Evolutionary conservation across 2,329 filamentous ascomycete species (phyloP), one percentile per base, ranked within the genome.

Genomic region (Blastomyces gilchristii): DNA sequence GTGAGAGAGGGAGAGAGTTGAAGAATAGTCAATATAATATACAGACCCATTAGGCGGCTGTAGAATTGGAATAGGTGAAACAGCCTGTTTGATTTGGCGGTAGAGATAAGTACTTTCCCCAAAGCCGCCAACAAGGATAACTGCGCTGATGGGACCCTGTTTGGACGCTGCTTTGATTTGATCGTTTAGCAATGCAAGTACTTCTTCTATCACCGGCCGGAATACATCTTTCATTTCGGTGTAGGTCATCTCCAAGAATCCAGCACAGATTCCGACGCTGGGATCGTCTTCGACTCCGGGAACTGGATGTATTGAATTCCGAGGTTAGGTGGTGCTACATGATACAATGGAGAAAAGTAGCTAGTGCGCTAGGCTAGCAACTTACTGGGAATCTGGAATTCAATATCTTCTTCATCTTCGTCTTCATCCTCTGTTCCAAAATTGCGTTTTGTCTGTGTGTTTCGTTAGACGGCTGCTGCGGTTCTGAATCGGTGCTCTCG

Each of bases 371-470:
- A 37, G 16, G n/a, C 18, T 11, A 31, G 3, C 7, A 34, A 16
- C 43, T 59, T 59, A 59, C 58, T 59, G 14, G 58, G 58, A 34
- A 59, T 59, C 45, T 59, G 58, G 28, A 59, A 59, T 22, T 59
- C 58, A 34, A 59, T 59, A 59, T 59, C 58, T 34, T 59, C 58
- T 49, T 59, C 58, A 22, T 59, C 58, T 37, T 59, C 58, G 43
- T 59, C 58, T 2, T 59, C 58, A 37, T 59, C 58, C 45, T 59
- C 58, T 8, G 58, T 59, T 43, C 58, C 58, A 28, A 59, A 59
- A 49, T 59, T 59, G 43, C 58, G 58, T 49, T 59, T 59, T 8
- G 58, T 37, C 58, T 59, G 8, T 34, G 57, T 16, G 25, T 5
- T 22, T 59, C 8, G 28, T 59, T 22, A 59, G 43, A 49, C 16